These are phyloP conservation scores for Podaxis rugospora DNA, from an alignment of 768 basidiomycete species.

Conservation along the genomic window DNA sequence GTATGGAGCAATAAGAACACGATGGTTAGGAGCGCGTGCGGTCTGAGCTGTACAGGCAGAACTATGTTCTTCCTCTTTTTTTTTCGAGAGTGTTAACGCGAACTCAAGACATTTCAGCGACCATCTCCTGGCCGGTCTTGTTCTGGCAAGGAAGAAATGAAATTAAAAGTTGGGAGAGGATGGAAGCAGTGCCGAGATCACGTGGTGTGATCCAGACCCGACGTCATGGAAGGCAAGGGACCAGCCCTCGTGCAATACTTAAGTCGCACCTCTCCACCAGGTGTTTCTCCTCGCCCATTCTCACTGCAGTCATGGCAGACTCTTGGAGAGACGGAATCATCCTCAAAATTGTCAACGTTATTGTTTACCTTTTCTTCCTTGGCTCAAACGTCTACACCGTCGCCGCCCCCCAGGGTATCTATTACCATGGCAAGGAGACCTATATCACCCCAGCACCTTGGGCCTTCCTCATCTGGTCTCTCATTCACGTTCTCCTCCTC, in stretches of 20 bases:
- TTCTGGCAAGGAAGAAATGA: neutral
- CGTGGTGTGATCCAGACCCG: conserved; percentile 5
- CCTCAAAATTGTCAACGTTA: conserved; percentile 81
- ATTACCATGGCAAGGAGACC: conserved; percentile 75
- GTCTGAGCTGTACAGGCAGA: neutral
- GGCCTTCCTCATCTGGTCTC: conserved; percentile 89
- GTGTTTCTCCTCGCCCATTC: conserved; percentile 9
- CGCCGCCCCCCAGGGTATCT: conserved; percentile 67
- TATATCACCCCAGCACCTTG: conserved; percentile 94
- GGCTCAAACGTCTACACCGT: conserved; percentile 88
- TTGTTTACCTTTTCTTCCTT: conserved; percentile 83
- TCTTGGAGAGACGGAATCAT: conserved; percentile 75
- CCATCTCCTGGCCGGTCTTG: neutral
- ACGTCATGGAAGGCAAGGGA: conserved; percentile 11
- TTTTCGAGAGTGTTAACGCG: neutral
- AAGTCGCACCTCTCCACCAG: conserved; percentile 12
- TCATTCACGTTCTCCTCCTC: conserved; percentile 88
- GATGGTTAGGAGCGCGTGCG: too few species aligned
- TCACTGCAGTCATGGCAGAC: conserved; percentile 45
- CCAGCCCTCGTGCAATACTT: conserved; percentile 15
- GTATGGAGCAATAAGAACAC: neutral
- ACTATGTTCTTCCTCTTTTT: neutral
- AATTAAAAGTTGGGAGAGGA: neutral
- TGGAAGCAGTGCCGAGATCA: conserved; percentile 1
- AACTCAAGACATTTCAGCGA: neutral